Evolutionary conservation across 306 rosid species (phyloP).

Genomic region (peach (Prunus persica)): Prunus_persica_NCBIv2 NC_034012.1:5130501-5131000

Average conservation of each 20-base stretch:
- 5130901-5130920: background rate
- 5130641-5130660: slow-evolving; percentile 47
- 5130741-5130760: slow-evolving; percentile 67
- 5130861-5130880: background rate
- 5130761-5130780: slow-evolving; percentile 48
- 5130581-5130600: slow-evolving; percentile 66
- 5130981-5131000: slow-evolving; percentile 43
- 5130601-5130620: slow-evolving; percentile 50
- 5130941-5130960: slow-evolving; percentile 36
- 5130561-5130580: slow-evolving; percentile 43
- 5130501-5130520: slow-evolving; percentile 22
- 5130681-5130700: slow-evolving; percentile 56
- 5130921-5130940: background rate
- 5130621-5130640: slow-evolving; percentile 47
- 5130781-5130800: slow-evolving; percentile 44
- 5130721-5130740: slow-evolving; percentile 57
- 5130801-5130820: slow-evolving; percentile 61
- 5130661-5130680: slow-evolving; percentile 39
- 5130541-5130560: slow-evolving; percentile 47
- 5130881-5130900: background rate
- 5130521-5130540: slow-evolving; percentile 49
- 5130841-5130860: slow-evolving; percentile 39
- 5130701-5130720: slow-evolving; percentile 53
- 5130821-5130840: slow-evolving; percentile 34
- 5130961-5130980: slow-evolving; percentile 52